Evolutionary conservation across 2,329 filamentous ascomycete genomes (phyloP).

Genomic region (Alternaria viburni): DNA sequence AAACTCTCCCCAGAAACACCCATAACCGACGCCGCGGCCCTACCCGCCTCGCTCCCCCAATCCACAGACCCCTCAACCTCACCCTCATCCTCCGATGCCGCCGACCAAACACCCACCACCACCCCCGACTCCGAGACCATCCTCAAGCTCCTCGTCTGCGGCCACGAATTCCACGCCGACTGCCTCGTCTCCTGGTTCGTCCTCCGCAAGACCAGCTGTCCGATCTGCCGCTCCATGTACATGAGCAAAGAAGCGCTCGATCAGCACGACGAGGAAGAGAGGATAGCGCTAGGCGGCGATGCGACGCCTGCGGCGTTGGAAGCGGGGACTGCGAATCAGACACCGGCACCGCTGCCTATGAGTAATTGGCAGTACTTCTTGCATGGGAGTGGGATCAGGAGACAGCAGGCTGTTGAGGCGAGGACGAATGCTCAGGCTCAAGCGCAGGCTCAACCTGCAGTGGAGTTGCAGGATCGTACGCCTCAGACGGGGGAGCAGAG

Average conservation of each 20-base stretch:
- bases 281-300: not conserved
- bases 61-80: not conserved
- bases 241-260: conserved; percentile 29
- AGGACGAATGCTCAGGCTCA: not conserved
- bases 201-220: conserved; percentile 39
- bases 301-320: not conserved
- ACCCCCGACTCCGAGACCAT: conserved; percentile 26
- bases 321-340: not conserved
- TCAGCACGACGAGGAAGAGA: conserved; percentile 21
- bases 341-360: not conserved
- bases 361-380: conserved; percentile 22
- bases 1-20: conserved; percentile 20
- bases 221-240: conserved; percentile 39
- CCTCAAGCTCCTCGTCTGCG: conserved; percentile 32
- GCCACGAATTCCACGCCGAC: conserved; percentile 41
- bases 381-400: conserved; percentile 4
- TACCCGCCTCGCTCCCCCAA: not conserved
- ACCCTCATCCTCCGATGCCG: not conserved
- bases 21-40: conserved; percentile 8
- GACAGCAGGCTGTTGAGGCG: not conserved
- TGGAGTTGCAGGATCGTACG: conserved; percentile 2
- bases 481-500: not conserved
- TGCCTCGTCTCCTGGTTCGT: conserved; percentile 42
- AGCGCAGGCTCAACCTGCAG: not conserved
- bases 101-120: not conserved